phyloP scores from a whole-genome alignment of 2,329 filamentous ascomycete species.

The Alternaria brassicae region DNA sequence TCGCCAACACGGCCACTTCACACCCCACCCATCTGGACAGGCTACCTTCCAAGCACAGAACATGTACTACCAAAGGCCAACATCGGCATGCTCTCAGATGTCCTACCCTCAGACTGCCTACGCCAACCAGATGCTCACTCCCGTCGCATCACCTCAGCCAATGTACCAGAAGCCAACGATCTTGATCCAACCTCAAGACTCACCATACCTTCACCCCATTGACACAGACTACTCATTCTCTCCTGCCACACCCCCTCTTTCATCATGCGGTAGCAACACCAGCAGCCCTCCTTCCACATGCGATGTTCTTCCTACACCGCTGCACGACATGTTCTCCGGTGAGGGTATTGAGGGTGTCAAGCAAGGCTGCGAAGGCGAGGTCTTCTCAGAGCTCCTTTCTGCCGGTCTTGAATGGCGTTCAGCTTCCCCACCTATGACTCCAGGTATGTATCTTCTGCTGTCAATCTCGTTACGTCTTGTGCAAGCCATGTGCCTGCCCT shows the following conservation, averaged over 20 bases:
- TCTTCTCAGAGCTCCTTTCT: conserved; percentile 74
- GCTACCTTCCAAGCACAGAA: conserved; percentile 53
- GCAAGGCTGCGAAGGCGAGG: conserved; percentile 72
- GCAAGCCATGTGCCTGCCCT: neutral
- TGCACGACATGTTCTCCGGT: conserved; percentile 74
- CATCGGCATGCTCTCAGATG: conserved; percentile 67
- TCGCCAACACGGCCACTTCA: conserved; percentile 78
- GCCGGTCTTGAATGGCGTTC: conserved; percentile 77
- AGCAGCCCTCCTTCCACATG: conserved; percentile 80
- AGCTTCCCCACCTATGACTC: conserved; percentile 85
- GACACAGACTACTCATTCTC: conserved; percentile 79
- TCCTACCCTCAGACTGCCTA: conserved; percentile 59
- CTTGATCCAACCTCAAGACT: conserved; percentile 66
- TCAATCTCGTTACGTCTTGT: neutral
- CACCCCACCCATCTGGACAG: conserved; percentile 59
- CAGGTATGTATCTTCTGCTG: conserved; percentile 67
- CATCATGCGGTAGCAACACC: conserved; percentile 81
- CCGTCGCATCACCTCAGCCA: conserved; percentile 76
- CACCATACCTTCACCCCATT: conserved; percentile 64
- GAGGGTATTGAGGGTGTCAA: conserved; percentile 51
- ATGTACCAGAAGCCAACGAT: conserved; percentile 79
- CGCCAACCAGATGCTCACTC: conserved; percentile 72
- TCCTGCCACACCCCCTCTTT: conserved; percentile 86
- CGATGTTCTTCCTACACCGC: conserved; percentile 80
- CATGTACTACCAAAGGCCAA: conserved; percentile 61